Conservation (phyloP, 352 stramenopile species). For the Aphanomyces euteiches region DNA sequence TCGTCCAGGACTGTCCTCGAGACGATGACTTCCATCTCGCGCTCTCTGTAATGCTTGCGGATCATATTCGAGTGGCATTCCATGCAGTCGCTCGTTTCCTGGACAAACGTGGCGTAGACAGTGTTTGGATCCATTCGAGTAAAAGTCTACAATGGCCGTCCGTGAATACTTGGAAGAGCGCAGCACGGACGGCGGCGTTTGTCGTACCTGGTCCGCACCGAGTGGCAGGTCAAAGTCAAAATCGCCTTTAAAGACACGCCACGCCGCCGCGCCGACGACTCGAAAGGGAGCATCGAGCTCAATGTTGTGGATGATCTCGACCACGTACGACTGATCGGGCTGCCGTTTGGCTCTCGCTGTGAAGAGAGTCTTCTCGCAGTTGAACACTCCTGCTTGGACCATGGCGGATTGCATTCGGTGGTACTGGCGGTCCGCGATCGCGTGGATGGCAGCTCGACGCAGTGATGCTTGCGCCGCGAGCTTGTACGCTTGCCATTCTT, state of each 20-base stretch:
- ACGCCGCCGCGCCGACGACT: not conserved
- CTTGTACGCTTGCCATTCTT: constrained; percentile 3
- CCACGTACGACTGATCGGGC: not conserved
- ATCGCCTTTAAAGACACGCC: not conserved
- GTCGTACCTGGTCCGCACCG: not conserved
- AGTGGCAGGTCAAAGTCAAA: not conserved
- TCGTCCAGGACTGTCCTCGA: constrained; percentile 10
- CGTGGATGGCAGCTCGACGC: not conserved
- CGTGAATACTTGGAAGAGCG: too few relatives aligned
- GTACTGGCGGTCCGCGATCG: constrained; percentile 19
- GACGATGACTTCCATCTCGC: not conserved
- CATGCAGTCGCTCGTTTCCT: not conserved
- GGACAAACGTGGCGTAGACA: constrained; percentile 1
- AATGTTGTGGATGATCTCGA: constrained; percentile 6
- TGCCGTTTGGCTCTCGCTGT: not conserved
- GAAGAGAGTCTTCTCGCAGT: not conserved
- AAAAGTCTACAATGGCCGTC: not conserved
- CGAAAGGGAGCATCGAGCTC: not conserved
- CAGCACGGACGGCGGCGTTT: too few relatives aligned
- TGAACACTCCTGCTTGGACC: constrained; percentile 11
- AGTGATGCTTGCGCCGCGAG: not conserved
- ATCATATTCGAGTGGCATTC: constrained; percentile 3
- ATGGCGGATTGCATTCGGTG: not conserved
- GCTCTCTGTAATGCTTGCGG: not conserved
- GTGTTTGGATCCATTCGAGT: not conserved